Base-by-base conservation (phyloP, 2,329 filamentous ascomycete species). In the Gremmenia infestans region DNA sequence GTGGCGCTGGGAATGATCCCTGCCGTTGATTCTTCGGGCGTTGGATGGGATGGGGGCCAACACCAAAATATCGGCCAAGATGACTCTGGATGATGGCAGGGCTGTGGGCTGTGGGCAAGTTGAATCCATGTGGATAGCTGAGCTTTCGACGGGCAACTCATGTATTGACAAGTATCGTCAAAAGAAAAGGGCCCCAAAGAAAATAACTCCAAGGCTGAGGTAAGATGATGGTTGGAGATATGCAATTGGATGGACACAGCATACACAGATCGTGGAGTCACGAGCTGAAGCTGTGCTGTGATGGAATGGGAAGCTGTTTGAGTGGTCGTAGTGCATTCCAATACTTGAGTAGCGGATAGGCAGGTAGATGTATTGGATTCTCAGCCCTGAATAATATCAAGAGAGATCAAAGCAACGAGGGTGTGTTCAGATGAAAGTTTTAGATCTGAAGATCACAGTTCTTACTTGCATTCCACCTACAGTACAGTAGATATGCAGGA, bases 151-250 rank as follows among this genome's bases (percentile, higher is more conserved):
- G 22, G 50, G 43, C 42, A 45, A 47, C 40, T 53, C 40, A 53
- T 25, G 23, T 23, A 36, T 9, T 36, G 50, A 53, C 50, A 53
- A 53, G 50, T 53, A 37, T 53, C 22, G 48, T 17, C 36, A 15
- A 9, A 15, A 52, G 48, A 8, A 22, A 19, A 12, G 28, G 46
- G 46, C 7, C 46, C 22, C 28, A 28, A 25, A 11, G 39, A 32
- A 22, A 22, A 22, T 2, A 5, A 39, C 37, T 39, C 28, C 28
- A 28, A 28, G 28, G 7, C 28, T 9, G 28, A 28, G 28, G 28
- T 28, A 28, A 28, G 28, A 42, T 39, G 37, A 37, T 45, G 37
- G 39, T 50, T 22, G 39, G 45, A 54, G 45, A 49, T 5, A 48
- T 39, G 45, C 52, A 54, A 37, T 40, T 28, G 28, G 28, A 25